Conservation (phyloP, 257 asterid genomes). For the Ligustrum vulgare region DNA sequence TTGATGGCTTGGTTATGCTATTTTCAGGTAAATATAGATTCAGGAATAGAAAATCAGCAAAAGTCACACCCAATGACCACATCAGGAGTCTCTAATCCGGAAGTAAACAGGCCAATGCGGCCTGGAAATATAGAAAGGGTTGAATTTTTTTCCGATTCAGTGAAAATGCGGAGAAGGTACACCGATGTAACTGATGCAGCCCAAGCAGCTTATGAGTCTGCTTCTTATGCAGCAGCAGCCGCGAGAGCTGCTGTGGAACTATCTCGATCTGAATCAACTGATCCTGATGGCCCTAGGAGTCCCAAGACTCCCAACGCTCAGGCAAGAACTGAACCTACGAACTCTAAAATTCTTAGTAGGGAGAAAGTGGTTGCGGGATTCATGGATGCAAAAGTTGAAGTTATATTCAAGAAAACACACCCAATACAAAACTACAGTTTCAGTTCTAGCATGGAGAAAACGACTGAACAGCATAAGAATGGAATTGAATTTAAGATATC, state of each 20-base stretch:
- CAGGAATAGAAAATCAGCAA: slow-evolving; percentile 8
- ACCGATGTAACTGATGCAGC: slow-evolving; percentile 91
- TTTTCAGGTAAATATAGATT: slow-evolving; percentile 32
- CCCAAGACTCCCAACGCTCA: slow-evolving; percentile 37
- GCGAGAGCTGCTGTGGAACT: slow-evolving; percentile 91
- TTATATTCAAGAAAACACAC: slow-evolving; percentile 27
- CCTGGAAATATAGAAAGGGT: slow-evolving; percentile 22
- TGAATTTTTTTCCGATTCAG: slow-evolving; percentile 25
- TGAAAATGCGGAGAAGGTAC: slow-evolving; percentile 44
- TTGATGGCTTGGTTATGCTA: background rate
- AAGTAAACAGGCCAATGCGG: slow-evolving; percentile 3
- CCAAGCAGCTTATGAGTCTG: slow-evolving; percentile 85
- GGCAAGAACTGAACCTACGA: slow-evolving; percentile 19
- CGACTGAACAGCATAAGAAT: slow-evolving; percentile 18
- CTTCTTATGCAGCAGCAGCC: slow-evolving; percentile 88
- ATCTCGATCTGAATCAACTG: slow-evolving; percentile 58
- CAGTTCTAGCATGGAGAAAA: slow-evolving; percentile 13
- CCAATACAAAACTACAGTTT: slow-evolving; percentile 22
- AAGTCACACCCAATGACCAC: slow-evolving; percentile 19
- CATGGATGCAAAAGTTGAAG: background rate
- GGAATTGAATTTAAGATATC: slow-evolving; percentile 28
- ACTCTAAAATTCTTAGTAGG: slow-evolving; percentile 6
- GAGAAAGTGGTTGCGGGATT: slow-evolving; percentile 1
- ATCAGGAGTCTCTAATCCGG: slow-evolving; percentile 16
- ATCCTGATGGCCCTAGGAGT: slow-evolving; percentile 35